Conservation (phyloP, 306 rosid genomes). For the Potentilla sterilis region DNA sequence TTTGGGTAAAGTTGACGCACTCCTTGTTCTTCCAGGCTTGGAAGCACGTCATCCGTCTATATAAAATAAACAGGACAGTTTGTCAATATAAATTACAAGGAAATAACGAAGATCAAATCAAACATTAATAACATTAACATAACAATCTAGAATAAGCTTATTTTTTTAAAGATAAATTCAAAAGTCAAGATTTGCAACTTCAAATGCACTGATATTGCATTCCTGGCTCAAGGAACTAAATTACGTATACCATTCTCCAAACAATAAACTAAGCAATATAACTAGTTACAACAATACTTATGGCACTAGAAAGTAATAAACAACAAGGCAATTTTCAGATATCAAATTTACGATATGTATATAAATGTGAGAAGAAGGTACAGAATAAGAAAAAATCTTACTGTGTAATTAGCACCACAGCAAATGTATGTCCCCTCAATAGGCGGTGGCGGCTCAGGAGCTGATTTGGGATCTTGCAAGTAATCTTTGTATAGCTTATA, state of each 20-base stretch:
- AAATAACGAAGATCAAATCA: background rate
- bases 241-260: background rate
- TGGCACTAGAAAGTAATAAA: background rate
- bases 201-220: background rate
- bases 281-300: background rate
- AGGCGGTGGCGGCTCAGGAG: conserved; percentile 82
- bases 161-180: background rate
- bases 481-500: conserved; percentile 87
- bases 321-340: background rate
- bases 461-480: conserved; percentile 70
- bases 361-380: background rate
- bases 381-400: conserved; percentile 25
- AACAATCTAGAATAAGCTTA: background rate
- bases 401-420: conserved; percentile 70
- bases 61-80: conserved; percentile 3
- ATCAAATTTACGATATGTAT: background rate
- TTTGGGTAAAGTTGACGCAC: conserved; percentile 84
- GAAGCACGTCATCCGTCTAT: conserved; percentile 75
- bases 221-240: background rate
- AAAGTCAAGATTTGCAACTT: background rate
- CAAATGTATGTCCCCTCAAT: conserved; percentile 62
- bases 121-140: background rate
- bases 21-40: conserved; percentile 89
- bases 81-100: background rate
- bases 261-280: background rate